Percentiles rank a stretch among this genome's conserved stretches.
Evolutionary conservation across 2,329 filamentous ascomycete genomes (phyloP).

Genomic region (Trichophyton schoenleinii): DNA sequence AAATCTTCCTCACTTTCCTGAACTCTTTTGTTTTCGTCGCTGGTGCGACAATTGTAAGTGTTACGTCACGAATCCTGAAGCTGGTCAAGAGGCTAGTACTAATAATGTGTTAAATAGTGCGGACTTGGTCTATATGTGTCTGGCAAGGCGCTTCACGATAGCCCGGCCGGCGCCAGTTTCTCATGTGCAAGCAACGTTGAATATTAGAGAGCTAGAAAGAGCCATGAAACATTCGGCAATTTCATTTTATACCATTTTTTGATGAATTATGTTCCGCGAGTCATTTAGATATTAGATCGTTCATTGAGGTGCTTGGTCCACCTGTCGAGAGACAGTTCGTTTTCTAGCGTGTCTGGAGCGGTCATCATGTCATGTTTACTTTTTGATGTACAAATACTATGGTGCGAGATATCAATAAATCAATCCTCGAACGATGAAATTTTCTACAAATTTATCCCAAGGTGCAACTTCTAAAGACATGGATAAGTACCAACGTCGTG

Average conservation of each 20-base stretch:
- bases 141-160: conserved; percentile 26
- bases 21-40: conserved; percentile 33
- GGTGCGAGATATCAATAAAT: not conserved
- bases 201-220: not conserved
- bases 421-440: not conserved
- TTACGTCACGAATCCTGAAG: not conserved
- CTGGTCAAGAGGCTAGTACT: conserved; percentile 8
- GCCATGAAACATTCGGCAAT: not conserved
- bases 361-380: not conserved
- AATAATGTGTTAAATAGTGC: conserved; percentile 17
- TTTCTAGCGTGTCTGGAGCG: not conserved
- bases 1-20: conserved; percentile 33
- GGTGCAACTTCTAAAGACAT: not conserved
- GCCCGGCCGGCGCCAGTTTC: conserved; percentile 25
- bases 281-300: not conserved
- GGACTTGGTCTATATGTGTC: conserved; percentile 33
- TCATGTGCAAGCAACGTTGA: conserved; percentile 20
- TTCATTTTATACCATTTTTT: not conserved
- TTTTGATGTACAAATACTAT: not conserved
- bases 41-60: conserved; percentile 21
- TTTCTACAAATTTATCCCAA: not conserved
- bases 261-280: not conserved
- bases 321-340: not conserved
- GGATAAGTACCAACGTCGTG: not conserved
- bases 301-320: not conserved